Evolutionary conservation across 148 eudicot species (phyloP).

Genomic region (Rhododendron kiyosumense): DNA sequence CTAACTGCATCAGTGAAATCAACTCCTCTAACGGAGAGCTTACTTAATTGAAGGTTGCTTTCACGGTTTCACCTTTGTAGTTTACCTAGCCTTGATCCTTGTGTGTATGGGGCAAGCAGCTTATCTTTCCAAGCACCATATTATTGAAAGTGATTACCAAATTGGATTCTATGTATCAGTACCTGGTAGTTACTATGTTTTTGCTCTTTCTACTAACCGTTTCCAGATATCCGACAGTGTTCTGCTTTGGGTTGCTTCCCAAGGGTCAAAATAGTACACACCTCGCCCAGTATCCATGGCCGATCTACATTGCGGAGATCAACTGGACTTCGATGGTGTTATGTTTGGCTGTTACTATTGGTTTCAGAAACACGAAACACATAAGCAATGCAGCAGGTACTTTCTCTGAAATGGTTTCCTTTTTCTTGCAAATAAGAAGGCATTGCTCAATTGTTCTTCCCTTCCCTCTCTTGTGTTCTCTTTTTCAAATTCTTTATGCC

Average conservation of each 20-base stretch:
- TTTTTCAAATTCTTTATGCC: not conserved
- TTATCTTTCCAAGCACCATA: slow-evolving; percentile 63
- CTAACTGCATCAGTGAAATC: not conserved
- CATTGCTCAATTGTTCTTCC: not conserved
- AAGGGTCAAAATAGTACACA: slow-evolving; percentile 57
- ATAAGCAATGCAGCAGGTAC: slow-evolving; percentile 74
- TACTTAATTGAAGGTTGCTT: slow-evolving; percentile 49
- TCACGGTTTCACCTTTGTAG: slow-evolving; percentile 60
- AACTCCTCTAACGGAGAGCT: slow-evolving; percentile 6
- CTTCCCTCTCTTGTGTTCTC: not conserved
- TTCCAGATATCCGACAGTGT: slow-evolving; percentile 46
- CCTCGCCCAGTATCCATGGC: slow-evolving; percentile 59
- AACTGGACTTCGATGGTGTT: slow-evolving; percentile 70
- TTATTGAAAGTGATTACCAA: slow-evolving; percentile 32
- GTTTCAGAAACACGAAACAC: slow-evolving; percentile 68
- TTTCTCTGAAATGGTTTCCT: not conserved
- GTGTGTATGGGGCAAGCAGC: slow-evolving; percentile 89
- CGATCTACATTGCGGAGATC: slow-evolving; percentile 67
- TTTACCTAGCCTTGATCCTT: slow-evolving; percentile 67
- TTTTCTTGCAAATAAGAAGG: not conserved
- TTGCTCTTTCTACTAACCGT: not conserved
- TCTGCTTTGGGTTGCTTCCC: slow-evolving; percentile 69
- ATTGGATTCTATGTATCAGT: slow-evolving; percentile 73
- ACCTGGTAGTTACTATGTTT: slow-evolving; percentile 36
- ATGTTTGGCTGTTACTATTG: slow-evolving; percentile 68